Evolutionary conservation across 2,329 filamentous ascomycete genomes (phyloP).

Genomic region (Phialemoniopsis sp.): DNA sequence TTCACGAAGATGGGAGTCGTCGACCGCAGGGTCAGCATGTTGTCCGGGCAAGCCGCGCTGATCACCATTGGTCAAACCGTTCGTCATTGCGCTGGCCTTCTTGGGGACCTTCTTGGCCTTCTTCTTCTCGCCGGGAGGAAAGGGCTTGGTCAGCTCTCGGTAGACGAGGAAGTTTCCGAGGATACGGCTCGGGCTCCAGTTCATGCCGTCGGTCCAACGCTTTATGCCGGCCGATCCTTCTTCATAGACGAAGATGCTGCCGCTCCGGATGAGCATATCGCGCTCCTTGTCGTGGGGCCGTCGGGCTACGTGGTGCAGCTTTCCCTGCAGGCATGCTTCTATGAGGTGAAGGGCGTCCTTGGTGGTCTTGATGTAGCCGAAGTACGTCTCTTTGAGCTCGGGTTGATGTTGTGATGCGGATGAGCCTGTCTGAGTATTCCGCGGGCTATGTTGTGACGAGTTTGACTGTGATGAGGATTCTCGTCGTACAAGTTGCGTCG

Average conservation of each 20-base stretch:
- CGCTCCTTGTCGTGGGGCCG: conserved; percentile 85
- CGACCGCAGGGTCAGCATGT: too few relatives aligned
- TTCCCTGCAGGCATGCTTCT: conserved; percentile 70
- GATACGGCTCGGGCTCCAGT: conserved; percentile 87
- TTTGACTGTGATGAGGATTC: too few relatives aligned
- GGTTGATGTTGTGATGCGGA: too few relatives aligned
- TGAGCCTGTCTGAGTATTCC: too few relatives aligned
- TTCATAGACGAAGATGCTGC: conserved; percentile 87
- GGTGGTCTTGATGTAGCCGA: conserved; percentile 64
- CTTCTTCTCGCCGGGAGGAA: conserved; percentile 81
- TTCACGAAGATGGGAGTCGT: too few relatives aligned
- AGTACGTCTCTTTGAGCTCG: conserved; percentile 41
- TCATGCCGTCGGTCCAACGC: conserved; percentile 87
- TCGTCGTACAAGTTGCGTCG: too few relatives aligned
- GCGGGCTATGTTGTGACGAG: too few relatives aligned
- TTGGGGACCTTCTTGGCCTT: conserved; percentile 70
- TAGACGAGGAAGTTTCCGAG: conserved; percentile 84
- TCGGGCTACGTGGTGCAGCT: conserved; percentile 71
- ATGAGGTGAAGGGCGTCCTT: conserved; percentile 77
- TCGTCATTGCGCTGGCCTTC: conserved; percentile 1
- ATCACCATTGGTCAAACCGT: neutral
- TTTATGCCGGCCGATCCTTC: conserved; percentile 77
- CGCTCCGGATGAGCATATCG: conserved; percentile 71
- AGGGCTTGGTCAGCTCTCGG: conserved; percentile 73
- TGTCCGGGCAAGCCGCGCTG: too few relatives aligned